phyloP scores from a whole-genome alignment of 768 basidiomycete species.

The Phylloporus arenicola region DNA sequence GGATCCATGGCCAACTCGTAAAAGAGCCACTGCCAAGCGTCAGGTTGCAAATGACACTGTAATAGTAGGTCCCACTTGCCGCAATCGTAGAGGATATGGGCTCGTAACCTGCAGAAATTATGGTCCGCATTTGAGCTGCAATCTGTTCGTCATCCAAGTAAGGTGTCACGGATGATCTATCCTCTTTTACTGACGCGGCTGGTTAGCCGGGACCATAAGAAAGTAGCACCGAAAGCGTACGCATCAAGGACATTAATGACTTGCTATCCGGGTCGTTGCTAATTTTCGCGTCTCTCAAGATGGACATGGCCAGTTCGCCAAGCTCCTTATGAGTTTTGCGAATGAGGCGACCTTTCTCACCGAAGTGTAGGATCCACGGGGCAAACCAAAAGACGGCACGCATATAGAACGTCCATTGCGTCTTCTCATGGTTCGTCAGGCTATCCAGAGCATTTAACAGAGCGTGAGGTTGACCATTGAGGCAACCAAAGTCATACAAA shows the following conservation, averaged over 20 bases:
- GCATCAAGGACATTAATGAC: conserved; percentile 51
- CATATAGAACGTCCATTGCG: conserved; percentile 55
- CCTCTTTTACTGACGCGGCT: conserved; percentile 34
- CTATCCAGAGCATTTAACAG: conserved; percentile 51
- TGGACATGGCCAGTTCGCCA: conserved; percentile 43
- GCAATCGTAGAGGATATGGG: conserved; percentile 34
- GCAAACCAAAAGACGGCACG: conserved; percentile 58
- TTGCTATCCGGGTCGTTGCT: conserved; percentile 39
- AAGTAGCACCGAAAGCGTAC: conserved; percentile 28
- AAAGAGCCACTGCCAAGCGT: conserved; percentile 49
- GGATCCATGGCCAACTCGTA: conserved; percentile 55
- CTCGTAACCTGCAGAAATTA: conserved; percentile 53
- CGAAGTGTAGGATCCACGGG: conserved; percentile 50
- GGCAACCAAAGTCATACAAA: conserved; percentile 54
- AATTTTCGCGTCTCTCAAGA: conserved; percentile 52
- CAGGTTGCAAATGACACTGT: conserved; percentile 1
- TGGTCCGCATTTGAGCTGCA: conserved; percentile 56
- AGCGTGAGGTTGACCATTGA: conserved; percentile 43
- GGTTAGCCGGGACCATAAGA: conserved; percentile 2
- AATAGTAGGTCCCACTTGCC: conserved; percentile 17
- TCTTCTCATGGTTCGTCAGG: conserved; percentile 58
- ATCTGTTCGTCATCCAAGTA: conserved; percentile 46
- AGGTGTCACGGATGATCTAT: conserved; percentile 36
- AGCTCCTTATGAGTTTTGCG: conserved; percentile 49
- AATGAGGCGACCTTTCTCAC: conserved; percentile 57